Evolutionary conservation across 2,329 filamentous ascomycete species (phyloP), one percentile per base, ranked within the genome.

Genomic region (Aspergillus fischeri): DNA sequence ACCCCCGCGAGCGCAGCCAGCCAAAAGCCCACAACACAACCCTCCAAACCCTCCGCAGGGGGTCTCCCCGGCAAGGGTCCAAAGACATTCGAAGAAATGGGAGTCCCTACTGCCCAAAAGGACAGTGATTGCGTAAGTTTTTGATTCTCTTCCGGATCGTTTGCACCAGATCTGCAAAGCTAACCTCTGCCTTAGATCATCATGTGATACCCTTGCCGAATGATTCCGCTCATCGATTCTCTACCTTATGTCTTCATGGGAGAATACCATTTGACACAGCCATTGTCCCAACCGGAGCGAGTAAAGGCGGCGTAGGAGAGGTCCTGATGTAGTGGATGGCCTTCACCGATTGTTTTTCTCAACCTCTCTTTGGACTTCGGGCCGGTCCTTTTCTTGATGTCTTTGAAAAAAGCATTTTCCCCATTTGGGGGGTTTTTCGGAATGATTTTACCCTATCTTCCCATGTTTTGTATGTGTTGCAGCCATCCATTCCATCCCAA

Each of bases 51-150:
- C 21, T 47, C 57, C 57, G 44, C 62, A 58, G 54, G 61, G 45
- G 76, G 74, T 60, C 72, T 77, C 49, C 79, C 83, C 32, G 83
- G 82, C 51, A 90, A 92, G 70, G 94, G 93, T 10, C 93, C 94
- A 1, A 91, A 94, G 67, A 97, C 94, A 0, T 99, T 99, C 73
- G 93, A 97, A 71, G 92, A 95, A 71, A 99, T 99, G 94, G 94
- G 94, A 42, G 93, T 99, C 66, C 91, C 92, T 6, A 83, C 87
- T 67, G 86, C 82, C 50, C 92, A 94, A 75, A 83, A 87, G 60
- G 90, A 96, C n/a, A 84, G 85, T 64, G 92, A 97, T 76, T 99
- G 93, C 80, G 92, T 97, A 85, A 79, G 83, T 79, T 24, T 55
- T 50, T 38, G 35, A 3, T 11, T 29, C 27, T 52, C 21, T 9